A percentile compares a stretch with the other conserved stretches of the same genome.
These are phyloP conservation scores for Psilocybe cyanescens DNA, from an alignment of 768 basidiomycete genomes.

Conservation along the genomic window DNA sequence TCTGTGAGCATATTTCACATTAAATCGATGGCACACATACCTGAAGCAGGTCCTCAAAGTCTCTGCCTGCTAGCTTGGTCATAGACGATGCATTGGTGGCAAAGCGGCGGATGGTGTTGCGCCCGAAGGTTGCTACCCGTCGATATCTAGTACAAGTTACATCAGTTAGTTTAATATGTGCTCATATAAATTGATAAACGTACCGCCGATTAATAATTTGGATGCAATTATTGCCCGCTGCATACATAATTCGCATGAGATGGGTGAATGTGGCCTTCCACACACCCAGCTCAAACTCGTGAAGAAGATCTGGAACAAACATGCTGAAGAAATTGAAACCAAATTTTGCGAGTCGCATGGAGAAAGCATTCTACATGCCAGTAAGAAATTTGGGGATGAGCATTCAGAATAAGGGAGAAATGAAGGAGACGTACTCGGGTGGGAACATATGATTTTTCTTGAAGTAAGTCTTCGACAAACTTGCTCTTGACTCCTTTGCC, in stretches of 20 bases:
- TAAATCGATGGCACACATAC: slow-evolving; percentile 14
- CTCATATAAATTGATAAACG: neutral
- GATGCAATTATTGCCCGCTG: slow-evolving; percentile 15
- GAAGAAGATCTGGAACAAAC: slow-evolving; percentile 39
- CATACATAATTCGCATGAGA: slow-evolving; percentile 33
- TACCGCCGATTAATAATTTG: slow-evolving; percentile 18
- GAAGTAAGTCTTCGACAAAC: slow-evolving; percentile 22
- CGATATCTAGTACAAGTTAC: slow-evolving; percentile 15
- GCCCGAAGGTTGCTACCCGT: slow-evolving; percentile 16
- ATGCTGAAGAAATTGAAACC: slow-evolving; percentile 32
- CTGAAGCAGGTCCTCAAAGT: slow-evolving; percentile 40
- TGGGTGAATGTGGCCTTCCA: slow-evolving; percentile 42
- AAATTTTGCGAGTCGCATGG: slow-evolving; percentile 10
- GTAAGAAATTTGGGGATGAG: neutral
- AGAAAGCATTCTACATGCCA: slow-evolving; percentile 36
- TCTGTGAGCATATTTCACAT: neutral
- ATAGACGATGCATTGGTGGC: slow-evolving; percentile 26
- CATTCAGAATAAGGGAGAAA: neutral
- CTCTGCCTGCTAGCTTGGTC: slow-evolving; percentile 29
- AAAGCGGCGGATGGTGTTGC: slow-evolving; percentile 28
- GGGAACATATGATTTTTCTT: slow-evolving; percentile 23
- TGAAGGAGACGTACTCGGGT: slow-evolving; percentile 23
- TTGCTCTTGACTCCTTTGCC: slow-evolving; percentile 21
- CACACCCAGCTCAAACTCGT: slow-evolving; percentile 44
- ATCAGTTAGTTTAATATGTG: no score